phyloP scores from a whole-genome alignment of 2,329 filamentous ascomycete genomes.

The Colletotrichum destructivum region DNA sequence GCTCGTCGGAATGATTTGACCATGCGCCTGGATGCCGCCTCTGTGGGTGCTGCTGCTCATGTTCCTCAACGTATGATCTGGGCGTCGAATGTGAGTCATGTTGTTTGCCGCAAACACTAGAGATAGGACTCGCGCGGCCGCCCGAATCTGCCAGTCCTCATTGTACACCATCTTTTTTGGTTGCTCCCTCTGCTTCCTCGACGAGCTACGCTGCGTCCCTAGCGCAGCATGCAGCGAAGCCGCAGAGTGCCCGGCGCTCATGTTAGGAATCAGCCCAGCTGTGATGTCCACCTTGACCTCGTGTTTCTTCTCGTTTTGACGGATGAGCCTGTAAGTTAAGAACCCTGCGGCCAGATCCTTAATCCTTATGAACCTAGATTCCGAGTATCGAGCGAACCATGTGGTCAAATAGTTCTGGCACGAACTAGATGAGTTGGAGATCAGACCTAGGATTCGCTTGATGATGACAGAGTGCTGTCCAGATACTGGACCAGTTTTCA shows the following conservation, averaged over 20 bases:
- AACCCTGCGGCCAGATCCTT: constrained; percentile 86
- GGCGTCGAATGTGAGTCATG: constrained; percentile 55
- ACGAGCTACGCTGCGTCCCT: constrained; percentile 63
- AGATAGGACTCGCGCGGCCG: constrained; percentile 84
- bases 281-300: constrained; percentile 73
- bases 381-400: constrained; percentile 83
- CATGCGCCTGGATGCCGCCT: constrained; percentile 64
- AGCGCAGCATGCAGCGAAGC: constrained; percentile 86
- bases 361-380: constrained; percentile 76
- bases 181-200: constrained; percentile 70
- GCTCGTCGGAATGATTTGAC: constrained; percentile 82
- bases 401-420: constrained; percentile 84
- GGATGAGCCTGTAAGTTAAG: constrained; percentile 83
- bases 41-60: constrained; percentile 49
- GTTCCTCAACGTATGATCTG: constrained; percentile 45
- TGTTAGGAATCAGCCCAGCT: constrained; percentile 79
- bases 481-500: constrained; percentile 61
- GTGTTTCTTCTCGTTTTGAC: constrained; percentile 78
- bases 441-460: constrained; percentile 85
- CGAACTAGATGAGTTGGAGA: constrained; percentile 81
- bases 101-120: constrained; percentile 88
- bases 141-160: constrained; percentile 92
- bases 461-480: constrained; percentile 87
- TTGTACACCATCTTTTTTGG: constrained; percentile 75
- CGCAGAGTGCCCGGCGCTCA: constrained; percentile 76